These are phyloP conservation scores for Macadamia tetraphylla DNA, from an alignment of 164 flowering plant species.

Conservation along the genomic window DNA sequence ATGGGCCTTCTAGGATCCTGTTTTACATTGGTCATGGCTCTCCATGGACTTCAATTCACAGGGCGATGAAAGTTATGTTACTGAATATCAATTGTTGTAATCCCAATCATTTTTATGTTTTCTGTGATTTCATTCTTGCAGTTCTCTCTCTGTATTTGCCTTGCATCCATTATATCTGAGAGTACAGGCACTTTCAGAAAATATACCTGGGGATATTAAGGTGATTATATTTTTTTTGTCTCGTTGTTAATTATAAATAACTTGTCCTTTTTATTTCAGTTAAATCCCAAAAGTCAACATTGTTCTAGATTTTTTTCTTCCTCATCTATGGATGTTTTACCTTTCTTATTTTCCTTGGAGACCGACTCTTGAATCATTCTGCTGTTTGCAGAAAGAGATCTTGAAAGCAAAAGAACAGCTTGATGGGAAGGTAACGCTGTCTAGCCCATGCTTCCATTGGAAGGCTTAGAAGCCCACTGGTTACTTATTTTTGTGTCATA, in stretches of 20 bases:
- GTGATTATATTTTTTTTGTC: constrained; percentile 24
- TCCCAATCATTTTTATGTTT: not conserved
- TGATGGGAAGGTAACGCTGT: constrained; percentile 53
- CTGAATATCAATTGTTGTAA: not conserved
- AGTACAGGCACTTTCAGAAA: constrained; percentile 76
- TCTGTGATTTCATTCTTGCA: constrained; percentile 27
- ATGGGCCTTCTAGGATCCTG: no score
- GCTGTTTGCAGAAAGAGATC: constrained; percentile 69
- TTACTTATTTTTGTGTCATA: no score
- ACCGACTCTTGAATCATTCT: constrained; percentile 5
- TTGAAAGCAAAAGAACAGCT: constrained; percentile 46
- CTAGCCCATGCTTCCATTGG: not conserved
- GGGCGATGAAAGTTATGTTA: not conserved
- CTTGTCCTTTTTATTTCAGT: not conserved
- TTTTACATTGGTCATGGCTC: not conserved
- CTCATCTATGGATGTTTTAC: not conserved
- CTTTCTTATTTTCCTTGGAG: not conserved
- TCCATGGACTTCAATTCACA: not conserved
- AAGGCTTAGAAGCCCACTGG: not conserved
- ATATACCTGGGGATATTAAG: constrained; percentile 69
- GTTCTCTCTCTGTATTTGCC: constrained; percentile 95
- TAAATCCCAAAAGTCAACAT: not conserved
- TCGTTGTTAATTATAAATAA: not conserved
- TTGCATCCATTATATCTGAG: constrained; percentile 90
- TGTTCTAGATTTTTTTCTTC: no score